Evolutionary conservation across 805 yeast genomes (phyloP).

Genomic region (Metschnikowia picachoensis): DNA sequence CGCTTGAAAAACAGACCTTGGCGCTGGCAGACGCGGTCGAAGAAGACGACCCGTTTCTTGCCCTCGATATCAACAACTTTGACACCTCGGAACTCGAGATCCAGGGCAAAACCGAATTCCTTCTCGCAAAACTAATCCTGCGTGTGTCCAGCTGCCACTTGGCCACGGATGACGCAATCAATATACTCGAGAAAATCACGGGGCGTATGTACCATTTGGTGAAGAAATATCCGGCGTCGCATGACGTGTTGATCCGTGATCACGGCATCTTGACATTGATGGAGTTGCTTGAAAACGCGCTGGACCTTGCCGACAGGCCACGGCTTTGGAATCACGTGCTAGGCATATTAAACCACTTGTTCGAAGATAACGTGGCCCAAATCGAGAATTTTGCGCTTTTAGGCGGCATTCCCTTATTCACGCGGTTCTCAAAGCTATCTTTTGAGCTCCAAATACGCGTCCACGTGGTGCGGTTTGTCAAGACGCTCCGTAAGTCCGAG

Average conservation of each 20-base stretch:
- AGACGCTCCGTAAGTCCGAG: constrained; percentile 31
- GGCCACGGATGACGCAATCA: constrained; percentile 29
- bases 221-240: constrained; percentile 38
- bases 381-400: constrained; percentile 41
- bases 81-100: constrained; percentile 41
- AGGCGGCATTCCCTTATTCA: constrained; percentile 42
- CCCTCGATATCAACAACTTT: constrained; percentile 35
- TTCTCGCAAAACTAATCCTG: constrained; percentile 29
- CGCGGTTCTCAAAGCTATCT: constrained; percentile 32
- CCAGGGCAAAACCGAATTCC: constrained; percentile 37
- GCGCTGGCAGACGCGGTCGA: constrained; percentile 15
- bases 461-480: constrained; percentile 37
- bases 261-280: constrained; percentile 39
- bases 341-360: constrained; percentile 32
- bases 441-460: constrained; percentile 29
- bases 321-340: constrained; percentile 37
- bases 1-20: constrained; percentile 1
- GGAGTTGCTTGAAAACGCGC: constrained; percentile 35
- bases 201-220: constrained; percentile 37
- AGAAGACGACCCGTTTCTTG: constrained; percentile 35
- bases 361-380: constrained; percentile 26
- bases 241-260: constrained; percentile 36
- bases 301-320: constrained; percentile 27
- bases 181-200: constrained; percentile 31
- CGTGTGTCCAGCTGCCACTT: constrained; percentile 29